A percentile compares a stretch with the other conserved stretches of the same genome.
Conservation (phyloP, 345 rosid species). For the Rubroshorea leprosula region DNA sequence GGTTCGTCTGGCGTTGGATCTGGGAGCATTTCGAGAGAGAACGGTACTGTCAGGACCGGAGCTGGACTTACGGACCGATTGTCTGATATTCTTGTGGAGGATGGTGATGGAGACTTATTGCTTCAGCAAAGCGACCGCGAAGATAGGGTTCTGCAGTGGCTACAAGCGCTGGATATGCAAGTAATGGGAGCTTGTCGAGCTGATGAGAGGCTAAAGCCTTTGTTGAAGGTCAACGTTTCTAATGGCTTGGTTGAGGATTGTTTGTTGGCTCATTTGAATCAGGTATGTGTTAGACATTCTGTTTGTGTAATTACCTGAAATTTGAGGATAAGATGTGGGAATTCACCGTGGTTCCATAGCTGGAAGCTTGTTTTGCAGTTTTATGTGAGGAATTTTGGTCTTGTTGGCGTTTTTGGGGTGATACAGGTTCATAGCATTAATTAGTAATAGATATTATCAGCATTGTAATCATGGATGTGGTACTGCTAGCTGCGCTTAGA, state of each 20-base stretch:
- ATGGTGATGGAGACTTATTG: conserved; percentile 59
- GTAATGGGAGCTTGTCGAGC: conserved; percentile 94
- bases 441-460: conserved; percentile 1
- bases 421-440: not conserved
- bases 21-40: conserved; percentile 17
- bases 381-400: not conserved
- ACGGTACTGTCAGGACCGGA: conserved; percentile 23
- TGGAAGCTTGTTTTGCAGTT: conserved; percentile 1
- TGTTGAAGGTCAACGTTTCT: conserved; percentile 65
- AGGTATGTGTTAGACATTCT: conserved; percentile 33
- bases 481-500: not conserved
- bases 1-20: conserved; percentile 38
- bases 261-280: conserved; percentile 73
- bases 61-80: conserved; percentile 48
- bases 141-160: conserved; percentile 79
- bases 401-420: too few species aligned
- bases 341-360: not conserved
- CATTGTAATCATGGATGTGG: not conserved
- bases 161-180: conserved; percentile 88
- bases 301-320: too few species aligned
- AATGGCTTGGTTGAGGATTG: conserved; percentile 71
- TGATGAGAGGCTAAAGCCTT: conserved; percentile 94
- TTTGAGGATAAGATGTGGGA: too few species aligned
- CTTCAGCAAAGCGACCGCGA: conserved; percentile 56
- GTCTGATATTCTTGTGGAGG: conserved; percentile 44